phyloP scores from a whole-genome alignment of 495 filamentous ascomycete genomes.

The Daldinia vernicosa region DNA sequence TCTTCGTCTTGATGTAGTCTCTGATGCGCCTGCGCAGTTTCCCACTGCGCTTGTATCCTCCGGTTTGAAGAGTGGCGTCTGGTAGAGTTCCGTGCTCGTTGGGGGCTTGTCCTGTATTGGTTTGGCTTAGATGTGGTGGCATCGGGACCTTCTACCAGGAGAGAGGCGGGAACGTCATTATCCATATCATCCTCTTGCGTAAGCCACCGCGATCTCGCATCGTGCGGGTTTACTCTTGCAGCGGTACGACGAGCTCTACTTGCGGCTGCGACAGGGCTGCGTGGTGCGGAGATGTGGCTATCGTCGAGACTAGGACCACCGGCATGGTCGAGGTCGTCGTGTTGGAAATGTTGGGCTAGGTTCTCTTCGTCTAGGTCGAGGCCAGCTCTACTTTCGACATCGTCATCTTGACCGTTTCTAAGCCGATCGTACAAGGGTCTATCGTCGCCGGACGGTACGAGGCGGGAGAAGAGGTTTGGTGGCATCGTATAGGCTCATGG shows the following conservation, averaged over 20 bases:
- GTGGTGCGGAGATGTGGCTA: constrained; percentile 65
- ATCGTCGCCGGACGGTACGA: constrained; percentile 70
- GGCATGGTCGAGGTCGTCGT: constrained; percentile 70
- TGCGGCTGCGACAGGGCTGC: constrained; percentile 55
- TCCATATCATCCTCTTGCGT: constrained; percentile 76
- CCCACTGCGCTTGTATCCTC: constrained; percentile 70
- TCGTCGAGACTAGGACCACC: constrained; percentile 71
- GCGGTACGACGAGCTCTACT: constrained; percentile 24
- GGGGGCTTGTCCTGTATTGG: constrained; percentile 35
- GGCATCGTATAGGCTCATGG: constrained; percentile 62
- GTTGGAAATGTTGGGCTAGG: constrained; percentile 69
- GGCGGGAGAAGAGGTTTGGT: constrained; percentile 78
- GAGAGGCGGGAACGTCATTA: constrained; percentile 90
- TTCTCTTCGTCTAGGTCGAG: constrained; percentile 75
- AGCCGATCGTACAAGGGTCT: constrained; percentile 78
- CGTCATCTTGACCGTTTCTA: constrained; percentile 68
- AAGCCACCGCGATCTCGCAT: constrained; percentile 46
- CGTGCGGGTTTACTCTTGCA: constrained; percentile 14
- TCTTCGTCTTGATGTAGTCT: constrained; percentile 61
- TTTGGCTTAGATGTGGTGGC: constrained; percentile 46
- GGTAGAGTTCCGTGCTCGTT: constrained; percentile 34
- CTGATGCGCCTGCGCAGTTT: constrained; percentile 69
- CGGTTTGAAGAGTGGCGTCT: constrained; percentile 61
- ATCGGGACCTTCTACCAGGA: constrained; percentile 74
- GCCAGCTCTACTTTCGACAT: constrained; percentile 74